These are phyloP conservation scores for Lecanosticta acicola DNA, from an alignment of 2,329 filamentous ascomycete genomes.

Conservation along the genomic window DNA sequence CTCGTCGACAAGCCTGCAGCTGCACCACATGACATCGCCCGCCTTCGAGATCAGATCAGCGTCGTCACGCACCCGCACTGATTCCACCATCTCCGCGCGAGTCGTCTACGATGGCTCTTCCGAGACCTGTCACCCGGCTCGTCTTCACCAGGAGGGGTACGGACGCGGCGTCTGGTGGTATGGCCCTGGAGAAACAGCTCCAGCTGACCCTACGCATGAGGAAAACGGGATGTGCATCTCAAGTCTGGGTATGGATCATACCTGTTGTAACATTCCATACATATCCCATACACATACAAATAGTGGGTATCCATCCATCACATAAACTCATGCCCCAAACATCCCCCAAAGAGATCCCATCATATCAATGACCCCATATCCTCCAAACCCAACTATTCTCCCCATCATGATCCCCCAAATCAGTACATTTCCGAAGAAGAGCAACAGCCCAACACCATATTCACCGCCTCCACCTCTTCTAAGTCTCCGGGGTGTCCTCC, in stretches of 20 bases:
- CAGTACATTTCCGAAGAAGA: background rate
- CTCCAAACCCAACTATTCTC: background rate
- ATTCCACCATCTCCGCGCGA: background rate
- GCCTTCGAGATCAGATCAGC: background rate
- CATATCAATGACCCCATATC: background rate
- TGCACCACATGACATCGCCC: background rate
- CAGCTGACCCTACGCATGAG: too few relatives aligned
- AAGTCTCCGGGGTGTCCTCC: too few relatives aligned
- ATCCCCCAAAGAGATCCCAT: background rate
- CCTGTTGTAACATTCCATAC: background rate
- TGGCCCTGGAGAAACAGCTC: background rate
- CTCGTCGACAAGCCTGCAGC: background rate
- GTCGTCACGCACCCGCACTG: background rate
- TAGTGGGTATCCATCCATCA: background rate
- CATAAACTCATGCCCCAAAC: background rate
- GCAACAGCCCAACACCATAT: background rate
- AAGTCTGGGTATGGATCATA: background rate
- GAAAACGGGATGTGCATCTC: background rate
- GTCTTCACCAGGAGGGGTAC: background rate
- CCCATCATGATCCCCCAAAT: background rate
- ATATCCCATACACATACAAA: background rate
- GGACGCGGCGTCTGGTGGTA: background rate
- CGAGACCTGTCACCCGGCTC: background rate
- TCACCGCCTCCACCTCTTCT: too few relatives aligned
- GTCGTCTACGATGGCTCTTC: background rate